These are phyloP conservation scores for Apophysomyces ossiformis DNA, from an alignment of 371 early-diverging fungal genomes.

Conservation along the genomic window DNA sequence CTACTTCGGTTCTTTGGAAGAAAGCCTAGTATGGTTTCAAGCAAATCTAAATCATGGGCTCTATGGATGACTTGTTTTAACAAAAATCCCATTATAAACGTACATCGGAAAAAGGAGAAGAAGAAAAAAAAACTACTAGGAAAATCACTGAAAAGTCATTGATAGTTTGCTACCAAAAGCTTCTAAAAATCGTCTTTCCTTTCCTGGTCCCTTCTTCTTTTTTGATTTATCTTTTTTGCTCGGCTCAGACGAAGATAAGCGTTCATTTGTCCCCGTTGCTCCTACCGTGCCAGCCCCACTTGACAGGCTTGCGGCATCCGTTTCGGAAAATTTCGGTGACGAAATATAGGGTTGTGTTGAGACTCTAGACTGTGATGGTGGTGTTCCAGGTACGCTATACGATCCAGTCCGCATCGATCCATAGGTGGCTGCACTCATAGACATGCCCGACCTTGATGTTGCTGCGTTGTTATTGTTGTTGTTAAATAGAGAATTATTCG, in stretches of 20 bases:
- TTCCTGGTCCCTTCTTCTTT: constrained; percentile 23
- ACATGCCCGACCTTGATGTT: not conserved
- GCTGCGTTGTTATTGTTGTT: not conserved
- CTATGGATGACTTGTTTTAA: not conserved
- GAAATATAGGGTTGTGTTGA: constrained; percentile 16
- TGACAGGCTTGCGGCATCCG: not conserved
- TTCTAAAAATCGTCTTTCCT: constrained; percentile 17
- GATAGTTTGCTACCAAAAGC: constrained; percentile 32
- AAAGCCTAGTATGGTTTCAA: too few species aligned
- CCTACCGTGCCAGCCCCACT: not conserved
- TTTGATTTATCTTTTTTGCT: constrained; percentile 22
- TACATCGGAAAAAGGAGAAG: constrained; percentile 1
- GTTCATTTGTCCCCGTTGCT: not conserved
- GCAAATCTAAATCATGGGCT: not conserved
- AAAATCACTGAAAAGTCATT: constrained; percentile 27
- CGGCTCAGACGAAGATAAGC: constrained; percentile 8
- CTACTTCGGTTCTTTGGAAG: too few species aligned
- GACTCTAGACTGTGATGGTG: constrained; percentile 17
- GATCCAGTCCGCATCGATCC: constrained; percentile 15
- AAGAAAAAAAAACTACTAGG: not conserved
- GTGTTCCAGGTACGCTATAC: constrained; percentile 22
- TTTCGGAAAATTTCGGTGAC: constrained; percentile 4
- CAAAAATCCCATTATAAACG: constrained; percentile 5
- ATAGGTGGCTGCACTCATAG: not conserved
- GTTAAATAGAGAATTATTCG: constrained; percentile 8